phyloP scores from a whole-genome alignment of 345 rosid genomes.

The Moricandia moricandioides region DNA sequence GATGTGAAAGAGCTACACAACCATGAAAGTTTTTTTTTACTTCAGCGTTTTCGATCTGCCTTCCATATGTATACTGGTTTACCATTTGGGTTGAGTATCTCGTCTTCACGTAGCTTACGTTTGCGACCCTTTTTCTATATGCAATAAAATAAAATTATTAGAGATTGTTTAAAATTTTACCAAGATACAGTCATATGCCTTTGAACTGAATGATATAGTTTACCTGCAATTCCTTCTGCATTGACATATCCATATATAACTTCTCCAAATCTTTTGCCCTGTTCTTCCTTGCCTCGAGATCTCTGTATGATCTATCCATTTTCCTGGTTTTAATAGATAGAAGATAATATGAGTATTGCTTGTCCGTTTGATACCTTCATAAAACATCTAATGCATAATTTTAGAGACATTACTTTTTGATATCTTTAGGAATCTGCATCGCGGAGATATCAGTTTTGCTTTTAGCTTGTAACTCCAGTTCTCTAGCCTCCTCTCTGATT shows the following conservation, averaged over 20 bases:
- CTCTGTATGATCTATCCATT: conserved; percentile 62
- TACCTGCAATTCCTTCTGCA: conserved; percentile 88
- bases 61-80: not conserved
- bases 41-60: conserved; percentile 73
- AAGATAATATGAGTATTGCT: not conserved
- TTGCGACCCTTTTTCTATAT: conserved; percentile 78
- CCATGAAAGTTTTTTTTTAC: not conserved
- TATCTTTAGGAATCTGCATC: conserved; percentile 48
- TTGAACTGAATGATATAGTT: not conserved
- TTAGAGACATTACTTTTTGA: conserved; percentile 50
- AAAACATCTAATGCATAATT: not conserved
- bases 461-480: conserved; percentile 40
- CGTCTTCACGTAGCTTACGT: conserved; percentile 76
- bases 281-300: conserved; percentile 65
- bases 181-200: not conserved
- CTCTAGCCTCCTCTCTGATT: conserved; percentile 75
- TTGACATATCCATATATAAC: conserved; percentile 62
- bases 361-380: not conserved
- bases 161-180: not conserved
- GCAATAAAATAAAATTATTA: not conserved
- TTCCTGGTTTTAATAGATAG: conserved; percentile 43
- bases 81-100: conserved; percentile 43
- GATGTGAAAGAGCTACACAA: conserved; percentile 15
- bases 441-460: conserved; percentile 29
- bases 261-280: conserved; percentile 68